Percentiles rank a stretch among this genome's conserved stretches.
These are phyloP conservation scores for Nigrospora sphaerica DNA, from an alignment of 2,329 filamentous ascomycete genomes.

Conservation along the genomic window DNA sequence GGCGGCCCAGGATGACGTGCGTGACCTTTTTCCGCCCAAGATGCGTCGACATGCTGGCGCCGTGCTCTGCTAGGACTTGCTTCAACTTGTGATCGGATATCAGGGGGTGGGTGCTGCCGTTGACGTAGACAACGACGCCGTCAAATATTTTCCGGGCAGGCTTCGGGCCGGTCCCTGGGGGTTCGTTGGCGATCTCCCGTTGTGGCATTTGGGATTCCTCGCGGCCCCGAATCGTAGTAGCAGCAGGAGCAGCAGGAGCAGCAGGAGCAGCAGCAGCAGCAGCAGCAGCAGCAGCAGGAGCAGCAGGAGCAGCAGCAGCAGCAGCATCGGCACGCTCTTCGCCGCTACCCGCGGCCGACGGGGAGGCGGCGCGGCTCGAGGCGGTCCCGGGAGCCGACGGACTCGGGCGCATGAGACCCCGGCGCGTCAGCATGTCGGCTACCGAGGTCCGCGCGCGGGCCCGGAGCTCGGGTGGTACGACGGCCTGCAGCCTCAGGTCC, in stretches of 20 bases:
- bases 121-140: constrained; percentile 72
- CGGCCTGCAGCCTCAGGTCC: constrained; percentile 33
- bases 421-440: constrained; percentile 44
- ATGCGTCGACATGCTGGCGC: constrained; percentile 62
- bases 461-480: constrained; percentile 35
- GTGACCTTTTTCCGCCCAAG: constrained; percentile 71
- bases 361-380: neutral
- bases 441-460: constrained; percentile 36
- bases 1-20: constrained; percentile 72
- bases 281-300: no score
- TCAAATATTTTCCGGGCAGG: constrained; percentile 51
- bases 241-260: no score
- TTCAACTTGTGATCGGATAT: constrained; percentile 85
- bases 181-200: neutral
- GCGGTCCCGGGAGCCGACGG: constrained; percentile 3
- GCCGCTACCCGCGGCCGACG: neutral
- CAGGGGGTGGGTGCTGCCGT: constrained; percentile 74
- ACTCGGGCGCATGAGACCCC: constrained; percentile 31
- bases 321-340: neutral
- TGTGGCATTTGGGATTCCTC: no score
- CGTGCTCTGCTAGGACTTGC: constrained; percentile 66
- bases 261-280: no score
- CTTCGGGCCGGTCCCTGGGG: constrained; percentile 40
- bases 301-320: constrained; percentile 2
- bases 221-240: no score